phyloP scores from a whole-genome alignment of 805 yeast genomes.

The Lipomyces yamadae region DNA sequence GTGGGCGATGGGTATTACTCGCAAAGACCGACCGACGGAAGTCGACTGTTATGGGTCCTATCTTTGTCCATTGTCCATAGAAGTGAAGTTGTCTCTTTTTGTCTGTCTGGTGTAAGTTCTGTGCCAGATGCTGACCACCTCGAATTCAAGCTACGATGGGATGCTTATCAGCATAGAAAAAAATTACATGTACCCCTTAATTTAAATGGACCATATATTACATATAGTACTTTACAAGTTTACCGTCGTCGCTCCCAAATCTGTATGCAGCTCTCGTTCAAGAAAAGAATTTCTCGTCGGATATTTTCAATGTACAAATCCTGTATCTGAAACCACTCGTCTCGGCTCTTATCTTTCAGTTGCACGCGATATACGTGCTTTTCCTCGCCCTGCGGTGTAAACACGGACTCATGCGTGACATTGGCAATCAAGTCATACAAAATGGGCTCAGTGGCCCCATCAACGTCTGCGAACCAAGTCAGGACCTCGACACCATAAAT shows the following conservation, averaged over 20 bases:
- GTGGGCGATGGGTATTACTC: no score
- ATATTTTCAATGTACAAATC: slow-evolving; percentile 55
- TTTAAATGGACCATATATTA: neutral
- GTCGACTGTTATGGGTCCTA: no score
- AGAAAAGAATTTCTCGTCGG: slow-evolving; percentile 63
- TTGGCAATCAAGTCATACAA: slow-evolving; percentile 57
- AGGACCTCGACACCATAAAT: neutral
- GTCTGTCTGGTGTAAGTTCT: no score
- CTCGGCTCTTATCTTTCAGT: slow-evolving; percentile 48
- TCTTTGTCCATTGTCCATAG: no score
- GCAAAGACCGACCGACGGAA: no score
- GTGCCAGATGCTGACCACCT: no score
- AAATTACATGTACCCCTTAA: no score
- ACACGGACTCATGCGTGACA: slow-evolving; percentile 49
- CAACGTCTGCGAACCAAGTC: slow-evolving; percentile 16
- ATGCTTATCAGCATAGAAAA: no score
- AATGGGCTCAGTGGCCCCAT: slow-evolving; percentile 36
- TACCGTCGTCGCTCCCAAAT: slow-evolving; percentile 35
- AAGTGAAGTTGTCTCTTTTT: no score
- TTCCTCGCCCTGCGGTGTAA: slow-evolving; percentile 42
- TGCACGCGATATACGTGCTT: slow-evolving; percentile 57
- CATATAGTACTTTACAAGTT: neutral
- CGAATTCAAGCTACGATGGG: no score
- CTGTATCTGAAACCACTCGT: slow-evolving; percentile 64
- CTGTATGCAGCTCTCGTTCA: slow-evolving; percentile 64